Base-by-base conservation (phyloP, 306 rosid genomes). In the Sechiopsis laciniata region DNA sequence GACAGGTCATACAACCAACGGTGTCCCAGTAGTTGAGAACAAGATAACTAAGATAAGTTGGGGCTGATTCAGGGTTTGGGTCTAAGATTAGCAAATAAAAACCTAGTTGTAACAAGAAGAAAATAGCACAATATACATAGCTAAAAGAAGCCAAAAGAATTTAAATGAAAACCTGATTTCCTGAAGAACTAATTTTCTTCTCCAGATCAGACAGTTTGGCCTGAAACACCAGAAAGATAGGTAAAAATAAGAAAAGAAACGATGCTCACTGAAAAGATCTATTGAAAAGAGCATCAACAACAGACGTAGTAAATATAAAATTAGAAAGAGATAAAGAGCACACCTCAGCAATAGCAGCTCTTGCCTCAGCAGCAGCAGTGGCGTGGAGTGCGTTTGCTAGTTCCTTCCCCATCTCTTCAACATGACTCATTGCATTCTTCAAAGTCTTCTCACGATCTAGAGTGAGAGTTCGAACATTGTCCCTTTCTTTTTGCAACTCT, bases 321-420 rank as follows among this genome's bases (percentile, higher is more conserved):
- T 12, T 13, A 53, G 3, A 59, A 20, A 13, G 15, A 22, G 61
- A 52, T n/a, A 51, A 35, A 48, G 29, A 10, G 2, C n/a, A 29
- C 26, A 91, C 97, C 99, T 94, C 99, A 29, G 99, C 91, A 76
- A 85, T 86, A 67, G 92, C 82, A 67, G 95, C 97, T 83, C 92
- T 79, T 13, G 91, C 81, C 80, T 94, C 97, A 75, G 99, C 89
- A 84, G 96, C 87, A 29, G 84, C 76, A 80, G 81, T 82, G 51
- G 95, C 87, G 72, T 78, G 85, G 74, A 89, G 75, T 70, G 96
- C 96, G 71, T 83, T 83, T 63, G 89, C 78, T 66, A 94, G 77
- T 78, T 94, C 97, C 75, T 87, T 94, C 66, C 84, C 82, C 86
- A 88, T 82, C 77, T 94, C 96, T 77, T 94, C 99, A 83, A 89